A percentile compares a stretch with the other conserved stretches of the same genome.
These are phyloP conservation scores for Tricholomella constricta DNA, from an alignment of 768 basidiomycete genomes.

Conservation along the genomic window DNA sequence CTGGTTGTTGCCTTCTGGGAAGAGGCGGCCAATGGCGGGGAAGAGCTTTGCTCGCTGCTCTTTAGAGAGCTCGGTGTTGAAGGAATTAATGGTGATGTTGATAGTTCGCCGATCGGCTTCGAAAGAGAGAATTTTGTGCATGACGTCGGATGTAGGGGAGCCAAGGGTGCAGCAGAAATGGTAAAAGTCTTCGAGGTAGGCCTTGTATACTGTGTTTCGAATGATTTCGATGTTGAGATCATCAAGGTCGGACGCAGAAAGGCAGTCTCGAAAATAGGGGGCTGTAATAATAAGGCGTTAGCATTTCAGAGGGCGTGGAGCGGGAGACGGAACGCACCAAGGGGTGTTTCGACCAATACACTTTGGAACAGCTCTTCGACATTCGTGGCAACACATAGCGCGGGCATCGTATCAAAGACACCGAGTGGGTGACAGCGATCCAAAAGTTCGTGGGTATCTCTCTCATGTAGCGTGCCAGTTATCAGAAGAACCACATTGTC, in stretches of 20 bases:
- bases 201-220: slow-evolving; percentile 98
- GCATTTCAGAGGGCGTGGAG: background rate
- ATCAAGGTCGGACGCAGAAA: slow-evolving; percentile 94
- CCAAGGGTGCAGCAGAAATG: slow-evolving; percentile 78
- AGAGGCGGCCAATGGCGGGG: slow-evolving; percentile 91
- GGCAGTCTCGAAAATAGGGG: slow-evolving; percentile 95
- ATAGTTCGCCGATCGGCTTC: slow-evolving; percentile 97
- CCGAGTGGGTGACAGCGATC: slow-evolving; percentile 97
- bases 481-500: slow-evolving; percentile 98
- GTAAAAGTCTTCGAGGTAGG: slow-evolving; percentile 98
- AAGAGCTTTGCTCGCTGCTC: slow-evolving; percentile 94
- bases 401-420: slow-evolving; percentile 98
- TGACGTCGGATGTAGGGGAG: slow-evolving; percentile 85
- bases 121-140: slow-evolving; percentile 90
- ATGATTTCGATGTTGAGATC: slow-evolving; percentile 99
- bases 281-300: slow-evolving; percentile 45
- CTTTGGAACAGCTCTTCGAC: slow-evolving; percentile 97
- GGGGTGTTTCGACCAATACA: slow-evolving; percentile 95
- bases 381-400: slow-evolving; percentile 97
- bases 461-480: slow-evolving; percentile 94
- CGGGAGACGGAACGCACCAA: slow-evolving; percentile 61
- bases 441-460: slow-evolving; percentile 95
- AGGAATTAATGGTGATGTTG: slow-evolving; percentile 99
- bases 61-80: slow-evolving; percentile 92
- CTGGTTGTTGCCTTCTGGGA: slow-evolving; percentile 93